Evolutionary conservation across 805 yeast species (phyloP), one percentile per base, ranked within the genome.

Genomic region (Kazachstania viticola): DNA sequence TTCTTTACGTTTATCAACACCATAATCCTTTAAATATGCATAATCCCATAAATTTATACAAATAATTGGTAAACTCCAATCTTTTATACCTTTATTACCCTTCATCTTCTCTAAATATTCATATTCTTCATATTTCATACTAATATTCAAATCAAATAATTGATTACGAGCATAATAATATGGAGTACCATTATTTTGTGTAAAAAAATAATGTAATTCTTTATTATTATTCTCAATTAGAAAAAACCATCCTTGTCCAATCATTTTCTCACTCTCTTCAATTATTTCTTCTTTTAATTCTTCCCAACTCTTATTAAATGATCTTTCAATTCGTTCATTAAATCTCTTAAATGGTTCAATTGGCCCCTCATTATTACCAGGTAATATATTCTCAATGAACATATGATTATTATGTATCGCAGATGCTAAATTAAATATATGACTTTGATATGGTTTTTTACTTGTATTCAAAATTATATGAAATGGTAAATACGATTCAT

Each of bases 371-470:
- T 14, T 21, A 4, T 33, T 18, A 7, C 22, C 13, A 3, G 57
- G 56, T 12, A 48, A 17, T 21, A 56, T 52, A 35, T 79, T 80
- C 54, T 79, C 73, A 49, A 85, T 75, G 47, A 80, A 84, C 31
- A 91, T 67, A 59, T 88, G 98, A 62, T 91, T 91, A 60, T 85
- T 87, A 61, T 81, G 88, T 3, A 85, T 76, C 53, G 81, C 94
- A 4, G 95, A 81, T 3, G 97, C 96, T 49, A 69, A 73, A 59
- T 87, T 91, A 66, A 78, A 87, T n/a, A 54, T 40, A 34, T 72
- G 71, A 21, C 85, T 76, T 45, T 72, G 71, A 19, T 74, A 71
- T 19, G 80, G 64, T 40, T 73, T 71, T 46, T 71, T 69, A 3
- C 85, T 79, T 1, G 91, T 73, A 41, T 75, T 69, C 37, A 74